Conservation (phyloP, 2,329 filamentous ascomycete genomes). For the Arthrocladium fulminans region DNA sequence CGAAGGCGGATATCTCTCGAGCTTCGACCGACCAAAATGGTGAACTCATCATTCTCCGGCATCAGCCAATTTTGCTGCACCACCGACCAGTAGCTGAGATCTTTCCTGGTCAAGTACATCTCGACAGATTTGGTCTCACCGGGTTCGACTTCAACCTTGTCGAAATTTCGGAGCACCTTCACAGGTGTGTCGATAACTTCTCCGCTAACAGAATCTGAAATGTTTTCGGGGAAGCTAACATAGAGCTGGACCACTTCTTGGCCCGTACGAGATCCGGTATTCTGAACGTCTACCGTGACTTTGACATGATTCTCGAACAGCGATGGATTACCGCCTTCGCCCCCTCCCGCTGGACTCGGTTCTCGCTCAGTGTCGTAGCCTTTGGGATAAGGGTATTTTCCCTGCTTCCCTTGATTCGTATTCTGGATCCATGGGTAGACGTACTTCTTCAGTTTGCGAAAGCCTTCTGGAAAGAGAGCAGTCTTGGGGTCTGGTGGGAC, state of each 20-base stretch:
- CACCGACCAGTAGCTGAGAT: constrained; percentile 66
- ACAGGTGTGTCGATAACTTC: constrained; percentile 56
- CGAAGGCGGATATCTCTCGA: constrained; percentile 23
- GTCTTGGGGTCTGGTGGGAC: constrained; percentile 47
- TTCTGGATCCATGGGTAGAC: constrained; percentile 62
- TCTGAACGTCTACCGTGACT: constrained; percentile 18
- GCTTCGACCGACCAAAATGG: constrained; percentile 23
- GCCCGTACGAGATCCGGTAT: constrained; percentile 20
- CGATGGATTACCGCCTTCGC: constrained; percentile 58
- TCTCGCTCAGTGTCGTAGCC: constrained; percentile 46
- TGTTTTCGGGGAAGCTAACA: constrained; percentile 28
- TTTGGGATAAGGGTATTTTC: constrained; percentile 43
- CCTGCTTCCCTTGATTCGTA: constrained; percentile 39
- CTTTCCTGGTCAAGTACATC: constrained; percentile 55
- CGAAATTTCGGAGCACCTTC: constrained; percentile 62
- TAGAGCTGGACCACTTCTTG: constrained; percentile 24
- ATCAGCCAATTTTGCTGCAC: constrained; percentile 60
- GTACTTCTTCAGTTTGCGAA: constrained; percentile 58
- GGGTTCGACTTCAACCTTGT: constrained; percentile 53
- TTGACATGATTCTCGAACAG: constrained; percentile 49
- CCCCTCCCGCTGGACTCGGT: constrained; percentile 59
- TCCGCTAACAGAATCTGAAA: constrained; percentile 34
- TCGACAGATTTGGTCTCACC: constrained; percentile 47
- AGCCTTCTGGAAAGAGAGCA: constrained; percentile 52
- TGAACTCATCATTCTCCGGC: constrained; percentile 33